phyloP scores from a whole-genome alignment of 225 moss, liverwort and hornwort genomes.

The Neckera pumila region DNA sequence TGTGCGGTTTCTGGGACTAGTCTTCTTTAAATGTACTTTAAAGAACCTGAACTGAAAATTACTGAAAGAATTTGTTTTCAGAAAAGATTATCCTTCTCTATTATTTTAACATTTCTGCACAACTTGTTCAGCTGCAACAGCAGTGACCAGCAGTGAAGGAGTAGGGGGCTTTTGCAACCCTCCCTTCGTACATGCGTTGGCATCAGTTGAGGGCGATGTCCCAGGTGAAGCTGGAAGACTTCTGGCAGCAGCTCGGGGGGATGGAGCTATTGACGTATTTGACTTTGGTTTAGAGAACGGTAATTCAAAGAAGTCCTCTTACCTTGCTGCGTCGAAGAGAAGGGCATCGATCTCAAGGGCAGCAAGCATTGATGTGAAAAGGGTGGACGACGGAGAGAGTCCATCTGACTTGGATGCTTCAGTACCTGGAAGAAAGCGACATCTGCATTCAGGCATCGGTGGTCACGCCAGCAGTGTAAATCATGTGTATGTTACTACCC shows the following conservation, averaged over 20 bases:
- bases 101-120: background rate
- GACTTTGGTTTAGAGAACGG: conserved; percentile 45
- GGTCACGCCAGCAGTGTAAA: conserved; percentile 75
- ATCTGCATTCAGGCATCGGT: conserved; percentile 49
- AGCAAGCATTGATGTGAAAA: background rate
- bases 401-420: conserved; percentile 3
- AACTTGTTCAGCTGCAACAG: conserved; percentile 20
- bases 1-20: background rate
- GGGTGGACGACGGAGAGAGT: background rate
- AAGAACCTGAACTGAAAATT: background rate
- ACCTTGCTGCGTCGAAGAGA: conserved; percentile 13
- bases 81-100: background rate
- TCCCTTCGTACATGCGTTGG: conserved; percentile 84
- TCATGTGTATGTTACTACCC: conserved; percentile 48
- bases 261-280: conserved; percentile 79
- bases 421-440: conserved; percentile 51
- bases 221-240: conserved; percentile 64
- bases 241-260: conserved; percentile 79
- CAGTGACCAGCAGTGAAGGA: conserved; percentile 22
- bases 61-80: background rate
- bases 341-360: background rate
- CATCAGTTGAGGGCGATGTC: conserved; percentile 45
- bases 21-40: background rate
- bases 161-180: conserved; percentile 72
- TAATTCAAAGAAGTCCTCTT: conserved; percentile 9